Evolutionary conservation across 768 basidiomycete species (phyloP).

Genomic region (Trametes gibbosa): DNA sequence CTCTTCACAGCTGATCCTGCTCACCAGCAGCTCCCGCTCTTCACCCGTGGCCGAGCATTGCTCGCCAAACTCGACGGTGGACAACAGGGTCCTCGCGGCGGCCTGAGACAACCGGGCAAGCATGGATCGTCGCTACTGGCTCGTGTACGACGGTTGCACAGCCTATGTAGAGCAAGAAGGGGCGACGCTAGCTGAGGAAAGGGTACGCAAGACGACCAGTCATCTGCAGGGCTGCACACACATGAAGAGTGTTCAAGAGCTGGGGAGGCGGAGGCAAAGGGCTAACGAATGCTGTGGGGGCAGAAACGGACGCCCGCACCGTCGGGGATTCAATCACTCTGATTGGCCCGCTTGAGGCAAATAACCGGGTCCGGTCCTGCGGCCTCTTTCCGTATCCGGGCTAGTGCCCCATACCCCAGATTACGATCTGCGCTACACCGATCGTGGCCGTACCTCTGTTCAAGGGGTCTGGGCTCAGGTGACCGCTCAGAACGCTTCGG

Average conservation of each 20-base stretch:
- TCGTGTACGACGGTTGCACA: not conserved
- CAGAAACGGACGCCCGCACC: not conserved
- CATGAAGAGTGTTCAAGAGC: conserved; percentile 14
- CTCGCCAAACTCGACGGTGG: conserved; percentile 9
- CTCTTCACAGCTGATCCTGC: not conserved
- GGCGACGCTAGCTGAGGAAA: conserved; percentile 4
- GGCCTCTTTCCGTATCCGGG: not conserved
- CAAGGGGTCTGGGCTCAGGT: not conserved
- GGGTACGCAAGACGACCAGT: conserved; percentile 6
- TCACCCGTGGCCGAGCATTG: not conserved
- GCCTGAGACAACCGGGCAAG: conserved; percentile 13
- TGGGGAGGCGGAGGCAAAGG: conserved; percentile 5
- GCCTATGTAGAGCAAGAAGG: not conserved
- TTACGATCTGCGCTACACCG: conserved; percentile 19
- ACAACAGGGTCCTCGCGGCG: conserved; percentile 10
- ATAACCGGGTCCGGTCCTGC: conserved; percentile 8
- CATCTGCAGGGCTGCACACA: conserved; percentile 16
- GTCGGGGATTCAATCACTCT: conserved; percentile 6
- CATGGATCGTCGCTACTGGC: conserved; percentile 1
- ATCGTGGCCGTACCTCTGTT: not conserved
- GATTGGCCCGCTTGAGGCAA: conserved; percentile 7
- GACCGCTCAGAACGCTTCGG: not conserved
- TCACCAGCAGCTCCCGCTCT: conserved; percentile 6
- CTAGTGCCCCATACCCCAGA: conserved; percentile 11
- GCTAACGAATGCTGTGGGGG: not conserved